Conservation (phyloP, 306 rosid genomes). For the Trifolium fragiferum region DNA sequence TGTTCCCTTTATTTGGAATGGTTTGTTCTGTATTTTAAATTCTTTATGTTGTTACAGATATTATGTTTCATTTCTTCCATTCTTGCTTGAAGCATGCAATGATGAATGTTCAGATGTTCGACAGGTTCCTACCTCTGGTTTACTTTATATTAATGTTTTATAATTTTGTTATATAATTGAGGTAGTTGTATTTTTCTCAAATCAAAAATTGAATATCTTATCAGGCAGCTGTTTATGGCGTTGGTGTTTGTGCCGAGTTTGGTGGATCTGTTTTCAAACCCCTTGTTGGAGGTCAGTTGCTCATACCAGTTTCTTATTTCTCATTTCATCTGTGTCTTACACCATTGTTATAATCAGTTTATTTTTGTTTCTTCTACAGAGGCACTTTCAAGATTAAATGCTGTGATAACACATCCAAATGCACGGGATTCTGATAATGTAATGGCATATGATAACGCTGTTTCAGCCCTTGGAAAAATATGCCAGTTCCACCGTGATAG, state of each 20-base stretch:
- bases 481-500: slow-evolving; percentile 89
- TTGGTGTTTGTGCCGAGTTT: slow-evolving; percentile 96
- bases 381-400: slow-evolving; percentile 89
- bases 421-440: slow-evolving; percentile 73
- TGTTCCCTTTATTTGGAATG: slow-evolving; percentile 17
- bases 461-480: slow-evolving; percentile 94
- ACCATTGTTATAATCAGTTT: slow-evolving; percentile 25
- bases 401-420: slow-evolving; percentile 84
- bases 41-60: slow-evolving; percentile 60
- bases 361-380: slow-evolving; percentile 56
- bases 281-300: slow-evolving; percentile 74
- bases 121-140: slow-evolving; percentile 60
- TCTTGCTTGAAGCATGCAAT: slow-evolving; percentile 96
- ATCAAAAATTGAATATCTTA: slow-evolving; percentile 33
- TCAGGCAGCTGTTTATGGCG: slow-evolving; percentile 99
- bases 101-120: slow-evolving; percentile 93
- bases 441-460: slow-evolving; percentile 98
- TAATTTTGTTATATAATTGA: neutral
- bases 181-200: slow-evolving; percentile 18
- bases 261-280: slow-evolving; percentile 91
- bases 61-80: slow-evolving; percentile 85
- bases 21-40: slow-evolving; percentile 35
- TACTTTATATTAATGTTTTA: slow-evolving; percentile 11
- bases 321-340: slow-evolving; percentile 2
- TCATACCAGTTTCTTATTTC: slow-evolving; percentile 22